phyloP scores from a whole-genome alignment of 2,329 filamentous ascomycete genomes.

The Pseudodiploospora longispora region DNA sequence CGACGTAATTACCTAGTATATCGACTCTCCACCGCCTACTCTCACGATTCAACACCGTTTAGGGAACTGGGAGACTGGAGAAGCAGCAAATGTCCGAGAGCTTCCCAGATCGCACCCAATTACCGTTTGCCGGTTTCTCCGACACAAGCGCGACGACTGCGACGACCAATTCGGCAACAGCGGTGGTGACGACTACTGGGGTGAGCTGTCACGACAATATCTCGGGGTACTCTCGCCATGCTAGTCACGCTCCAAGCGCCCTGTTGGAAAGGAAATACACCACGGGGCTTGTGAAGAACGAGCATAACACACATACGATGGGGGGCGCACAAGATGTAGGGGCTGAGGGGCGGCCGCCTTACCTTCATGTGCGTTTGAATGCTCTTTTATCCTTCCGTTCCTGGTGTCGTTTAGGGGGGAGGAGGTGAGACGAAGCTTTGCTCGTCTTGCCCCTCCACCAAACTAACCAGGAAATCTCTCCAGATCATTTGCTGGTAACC shows the following conservation, averaged over 20 bases:
- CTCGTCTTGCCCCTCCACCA: neutral
- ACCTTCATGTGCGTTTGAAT: slow-evolving; percentile 30
- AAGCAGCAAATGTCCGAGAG: too few species aligned
- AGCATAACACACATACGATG: slow-evolving; percentile 25
- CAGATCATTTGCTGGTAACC: too few species aligned
- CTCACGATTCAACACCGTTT: too few species aligned
- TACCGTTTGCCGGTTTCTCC: too few species aligned
- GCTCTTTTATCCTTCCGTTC: neutral
- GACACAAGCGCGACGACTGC: slow-evolving; percentile 3
- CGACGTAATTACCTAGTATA: too few species aligned
- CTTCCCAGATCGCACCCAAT: too few species aligned
- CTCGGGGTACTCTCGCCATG: slow-evolving; percentile 24
- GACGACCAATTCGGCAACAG: slow-evolving; percentile 6
- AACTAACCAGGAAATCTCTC: neutral
- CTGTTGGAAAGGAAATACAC: slow-evolving; percentile 17
- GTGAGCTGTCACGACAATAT: slow-evolving; percentile 1
- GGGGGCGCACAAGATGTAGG: slow-evolving; percentile 23
- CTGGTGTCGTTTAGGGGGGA: neutral
- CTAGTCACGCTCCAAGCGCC: slow-evolving; percentile 17
- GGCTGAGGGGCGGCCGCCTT: slow-evolving; percentile 35
- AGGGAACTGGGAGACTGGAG: too few species aligned
- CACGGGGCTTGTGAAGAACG: slow-evolving; percentile 15
- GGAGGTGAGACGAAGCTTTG: too few species aligned
- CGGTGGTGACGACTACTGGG: neutral
- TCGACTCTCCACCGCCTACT: too few species aligned